phyloP scores from a whole-genome alignment of 73 alveolate genomes.

The Uronychia binucleata region DNA sequence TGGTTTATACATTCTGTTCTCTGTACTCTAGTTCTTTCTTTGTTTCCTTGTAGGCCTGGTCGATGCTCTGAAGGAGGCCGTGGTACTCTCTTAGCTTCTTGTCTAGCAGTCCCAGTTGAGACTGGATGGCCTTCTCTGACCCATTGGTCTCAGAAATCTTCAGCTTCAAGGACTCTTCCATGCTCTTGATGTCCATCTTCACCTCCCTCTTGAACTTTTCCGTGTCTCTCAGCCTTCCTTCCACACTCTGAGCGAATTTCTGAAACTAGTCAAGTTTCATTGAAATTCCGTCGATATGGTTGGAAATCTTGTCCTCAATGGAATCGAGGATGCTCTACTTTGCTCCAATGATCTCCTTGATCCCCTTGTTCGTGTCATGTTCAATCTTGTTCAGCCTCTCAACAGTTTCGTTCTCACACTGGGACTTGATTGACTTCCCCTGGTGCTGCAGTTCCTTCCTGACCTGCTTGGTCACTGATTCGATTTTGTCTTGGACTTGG shows the following conservation, averaged over 20 bases:
- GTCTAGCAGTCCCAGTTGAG: neutral
- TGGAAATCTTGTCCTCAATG: neutral
- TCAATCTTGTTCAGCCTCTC: neutral
- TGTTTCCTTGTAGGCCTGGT: neutral
- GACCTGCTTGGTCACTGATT: neutral
- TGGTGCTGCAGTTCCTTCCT: neutral
- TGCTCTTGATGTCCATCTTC: neutral
- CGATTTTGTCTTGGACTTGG: neutral
- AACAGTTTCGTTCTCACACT: neutral
- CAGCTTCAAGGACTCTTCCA: neutral
- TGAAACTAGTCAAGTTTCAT: neutral
- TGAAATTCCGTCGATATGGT: neutral
- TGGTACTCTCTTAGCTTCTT: neutral
- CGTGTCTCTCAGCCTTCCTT: neutral
- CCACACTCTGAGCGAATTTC: neutral
- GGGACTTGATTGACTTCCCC: neutral
- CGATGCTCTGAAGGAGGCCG: neutral
- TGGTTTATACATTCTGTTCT: neutral
- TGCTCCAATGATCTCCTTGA: neutral
- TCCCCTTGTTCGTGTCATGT: neutral
- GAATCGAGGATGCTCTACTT: neutral
- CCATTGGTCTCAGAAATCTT: neutral
- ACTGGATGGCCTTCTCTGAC: neutral
- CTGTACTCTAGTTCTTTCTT: neutral
- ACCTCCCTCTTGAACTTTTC: neutral